Evolutionary conservation across 805 yeast species (phyloP), one percentile per base, ranked within the genome.

Genomic region (Zygosaccharomyces siamensis): DNA sequence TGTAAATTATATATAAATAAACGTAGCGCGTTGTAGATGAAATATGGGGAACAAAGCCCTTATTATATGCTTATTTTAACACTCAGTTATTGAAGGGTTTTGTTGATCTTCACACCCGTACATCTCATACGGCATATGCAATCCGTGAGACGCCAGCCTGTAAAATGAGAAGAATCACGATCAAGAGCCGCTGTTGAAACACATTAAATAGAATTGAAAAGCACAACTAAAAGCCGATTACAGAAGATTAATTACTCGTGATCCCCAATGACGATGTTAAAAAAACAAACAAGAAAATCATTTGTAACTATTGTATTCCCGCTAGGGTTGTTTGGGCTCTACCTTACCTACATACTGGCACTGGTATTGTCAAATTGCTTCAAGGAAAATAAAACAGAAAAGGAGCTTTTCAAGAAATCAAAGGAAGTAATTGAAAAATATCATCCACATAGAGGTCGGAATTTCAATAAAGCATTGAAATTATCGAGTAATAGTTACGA

Each of bases 401-500:
- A 33, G 24, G 38, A 28, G 26, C 40, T 51, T 18, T 47, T 57
- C 40, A 42, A 45, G 12, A 45, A 38, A 40, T 62, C 66, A 5
- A 23, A 35, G 5, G 44, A 51, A 10, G 54, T 54, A 2, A 37
- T 56, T 6, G 41, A 45, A 23, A 56, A 50, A 32, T 63, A 58
- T 49, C 57, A 57, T 30, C 4, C 11, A 3, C 12, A 27, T 2
- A 53, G 61, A 18, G 53, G 50, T 16, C 42, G 56, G n/a, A 37
- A 26, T 28, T 27, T 48, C 21, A 27, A 45, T 4, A 32, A 35
- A 8, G 52, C 55, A 4, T 46, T 58, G 31, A 65, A 65, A 43
- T 47, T 64, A 18, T 58, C 68, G 0, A 52, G 64, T 28, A 62
- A 64, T 37, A 51, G 61, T 3, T 57, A 68, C 45, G 58, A 55